These are phyloP conservation scores for Zanthoxylum bungeanum DNA, from an alignment of 345 rosid genomes.

Conservation along the genomic window DNA sequence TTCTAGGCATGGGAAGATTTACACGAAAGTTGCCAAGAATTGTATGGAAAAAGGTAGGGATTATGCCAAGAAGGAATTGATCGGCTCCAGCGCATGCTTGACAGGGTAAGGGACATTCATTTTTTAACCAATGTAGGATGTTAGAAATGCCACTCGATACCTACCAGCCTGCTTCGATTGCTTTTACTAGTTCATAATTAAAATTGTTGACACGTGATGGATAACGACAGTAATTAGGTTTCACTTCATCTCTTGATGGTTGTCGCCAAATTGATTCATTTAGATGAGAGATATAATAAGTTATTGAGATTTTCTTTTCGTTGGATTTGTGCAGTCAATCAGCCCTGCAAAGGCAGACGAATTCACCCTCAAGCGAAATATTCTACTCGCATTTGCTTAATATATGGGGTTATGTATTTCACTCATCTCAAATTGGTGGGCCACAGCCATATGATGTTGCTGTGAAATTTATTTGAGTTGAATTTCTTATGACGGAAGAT, in stretches of 20 bases:
- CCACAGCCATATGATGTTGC: not conserved
- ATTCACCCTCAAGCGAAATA: conserved; percentile 75
- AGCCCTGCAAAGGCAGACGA: conserved; percentile 85
- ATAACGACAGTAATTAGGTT: not conserved
- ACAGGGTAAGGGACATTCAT: conserved; percentile 45
- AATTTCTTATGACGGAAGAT: conserved; percentile 7
- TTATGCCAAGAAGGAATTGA: conserved; percentile 73
- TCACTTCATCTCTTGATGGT: not conserved
- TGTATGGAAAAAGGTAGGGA: conserved; percentile 77
- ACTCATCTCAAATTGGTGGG: not conserved
- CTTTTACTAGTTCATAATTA: too few species aligned
- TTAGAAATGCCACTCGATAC: not conserved
- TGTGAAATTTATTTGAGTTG: not conserved
- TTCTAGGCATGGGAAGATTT: conserved; percentile 72
- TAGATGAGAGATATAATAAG: not conserved
- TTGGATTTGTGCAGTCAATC: conserved; percentile 57
- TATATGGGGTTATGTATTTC: conserved; percentile 4
- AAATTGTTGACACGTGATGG: too few species aligned
- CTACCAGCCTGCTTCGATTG: not conserved
- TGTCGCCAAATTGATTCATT: not conserved
- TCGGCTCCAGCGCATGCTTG: conserved; percentile 78
- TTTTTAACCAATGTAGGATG: not conserved
- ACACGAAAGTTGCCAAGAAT: conserved; percentile 71
- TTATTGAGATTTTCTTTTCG: not conserved
- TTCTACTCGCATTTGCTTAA: conserved; percentile 51